These are phyloP conservation scores for Diospyros lotus DNA, from an alignment of 148 eudicot genomes.

Conservation along the genomic window DNA sequence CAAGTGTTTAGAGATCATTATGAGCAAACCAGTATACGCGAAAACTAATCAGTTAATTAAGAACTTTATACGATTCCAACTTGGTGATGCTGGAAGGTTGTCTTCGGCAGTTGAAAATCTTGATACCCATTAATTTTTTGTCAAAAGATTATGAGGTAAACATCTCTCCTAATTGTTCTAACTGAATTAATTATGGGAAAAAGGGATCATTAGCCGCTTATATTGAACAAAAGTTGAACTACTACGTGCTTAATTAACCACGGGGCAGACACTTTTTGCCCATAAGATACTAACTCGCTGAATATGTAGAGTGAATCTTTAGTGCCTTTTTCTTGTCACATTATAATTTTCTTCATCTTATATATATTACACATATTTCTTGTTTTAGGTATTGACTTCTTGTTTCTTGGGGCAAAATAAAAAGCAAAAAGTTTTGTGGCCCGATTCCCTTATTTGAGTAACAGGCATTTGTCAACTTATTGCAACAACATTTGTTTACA, in stretches of 20 bases:
- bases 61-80: no score
- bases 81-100: no score
- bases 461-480: slow-evolving; percentile 11
- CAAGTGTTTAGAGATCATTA: no score
- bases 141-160: neutral
- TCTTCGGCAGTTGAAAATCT: no score
- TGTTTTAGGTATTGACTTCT: slow-evolving; percentile 22
- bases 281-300: neutral
- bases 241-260: neutral
- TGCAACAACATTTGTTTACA: neutral
- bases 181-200: neutral
- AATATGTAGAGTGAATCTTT: neutral
- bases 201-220: slow-evolving; percentile 8
- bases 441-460: neutral
- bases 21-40: no score
- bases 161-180: neutral
- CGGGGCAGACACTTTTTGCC: neutral
- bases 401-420: neutral
- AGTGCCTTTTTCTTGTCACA: neutral
- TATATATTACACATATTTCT: neutral
- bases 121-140: neutral
- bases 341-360: neutral
- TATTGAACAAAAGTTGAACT: slow-evolving; percentile 8
- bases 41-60: no score
- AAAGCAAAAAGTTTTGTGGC: no score